phyloP scores from a whole-genome alignment of 75 land plant species.

The Sequoiadendron giganteum region DNA sequence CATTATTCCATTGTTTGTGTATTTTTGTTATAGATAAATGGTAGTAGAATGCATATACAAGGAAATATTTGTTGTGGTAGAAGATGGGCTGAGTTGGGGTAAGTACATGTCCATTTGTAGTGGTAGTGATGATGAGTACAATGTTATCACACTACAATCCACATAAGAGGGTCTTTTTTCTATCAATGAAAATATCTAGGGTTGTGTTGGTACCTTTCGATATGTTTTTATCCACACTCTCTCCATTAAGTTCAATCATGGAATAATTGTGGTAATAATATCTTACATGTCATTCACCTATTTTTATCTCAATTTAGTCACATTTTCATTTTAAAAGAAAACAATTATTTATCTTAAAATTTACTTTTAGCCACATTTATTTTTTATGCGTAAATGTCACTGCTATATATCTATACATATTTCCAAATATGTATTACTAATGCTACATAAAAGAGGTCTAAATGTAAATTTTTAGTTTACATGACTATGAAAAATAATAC shows the following conservation, averaged over 20 bases:
- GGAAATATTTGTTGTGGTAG: slow-evolving; percentile 25
- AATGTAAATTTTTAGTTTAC: too few species aligned
- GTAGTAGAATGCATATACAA: slow-evolving; percentile 39
- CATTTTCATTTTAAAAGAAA: too few species aligned
- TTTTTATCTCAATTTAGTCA: neutral
- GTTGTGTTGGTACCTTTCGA: slow-evolving; percentile 34
- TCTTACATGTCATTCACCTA: neutral
- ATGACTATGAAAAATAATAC: too few species aligned
- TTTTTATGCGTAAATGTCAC: too few species aligned
- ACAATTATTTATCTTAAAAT: too few species aligned
- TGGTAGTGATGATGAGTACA: slow-evolving; percentile 23
- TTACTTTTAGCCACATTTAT: too few species aligned
- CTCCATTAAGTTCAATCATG: slow-evolving; percentile 21
- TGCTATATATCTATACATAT: too few species aligned
- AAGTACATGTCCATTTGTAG: slow-evolving; percentile 45
- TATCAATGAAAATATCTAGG: slow-evolving; percentile 28
- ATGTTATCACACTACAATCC: slow-evolving; percentile 37
- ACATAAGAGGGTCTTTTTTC: slow-evolving; percentile 39
- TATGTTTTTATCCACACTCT: slow-evolving; percentile 42
- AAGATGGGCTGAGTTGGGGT: slow-evolving; percentile 28
- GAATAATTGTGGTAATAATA: slow-evolving; percentile 19
- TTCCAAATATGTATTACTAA: too few species aligned
- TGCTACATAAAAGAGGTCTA: too few species aligned
- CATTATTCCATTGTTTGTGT: too few species aligned
- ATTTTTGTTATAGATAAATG: slow-evolving; percentile 18